phyloP scores from a whole-genome alignment of 2,329 filamentous ascomycete genomes.

The Colletotrichum sidae region DNA sequence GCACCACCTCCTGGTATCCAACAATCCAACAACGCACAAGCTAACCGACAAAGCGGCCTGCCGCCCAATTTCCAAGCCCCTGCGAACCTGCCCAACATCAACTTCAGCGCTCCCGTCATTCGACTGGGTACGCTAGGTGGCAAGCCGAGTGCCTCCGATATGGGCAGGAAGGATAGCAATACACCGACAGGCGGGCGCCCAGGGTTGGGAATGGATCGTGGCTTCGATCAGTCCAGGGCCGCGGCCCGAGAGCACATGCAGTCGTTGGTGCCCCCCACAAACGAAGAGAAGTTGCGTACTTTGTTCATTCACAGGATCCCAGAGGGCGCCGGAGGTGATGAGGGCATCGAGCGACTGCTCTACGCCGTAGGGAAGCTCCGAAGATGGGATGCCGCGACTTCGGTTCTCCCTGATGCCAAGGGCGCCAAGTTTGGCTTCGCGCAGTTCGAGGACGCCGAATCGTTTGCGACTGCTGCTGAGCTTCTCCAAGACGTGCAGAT shows the following conservation, averaged over 20 bases:
- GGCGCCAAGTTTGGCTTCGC: constrained; percentile 93
- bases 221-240: constrained; percentile 74
- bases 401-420: constrained; percentile 74
- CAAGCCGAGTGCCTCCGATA: constrained; percentile 63
- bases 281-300: constrained; percentile 91
- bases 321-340: constrained; percentile 80
- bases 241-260: constrained; percentile 76
- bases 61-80: constrained; percentile 89
- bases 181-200: constrained; percentile 54
- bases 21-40: constrained; percentile 77
- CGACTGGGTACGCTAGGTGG: constrained; percentile 83
- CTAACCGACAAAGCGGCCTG: constrained; percentile 83
- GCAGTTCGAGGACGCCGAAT: constrained; percentile 92
- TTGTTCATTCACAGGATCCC: constrained; percentile 91
- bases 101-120: constrained; percentile 97
- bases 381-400: constrained; percentile 84
- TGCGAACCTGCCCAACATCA: constrained; percentile 94
- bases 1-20: constrained; percentile 82
- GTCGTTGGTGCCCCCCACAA: constrained; percentile 82
- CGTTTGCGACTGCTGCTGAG: constrained; percentile 85
- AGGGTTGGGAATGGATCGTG: constrained; percentile 71
- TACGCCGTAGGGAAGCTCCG: constrained; percentile 81
- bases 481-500: constrained; percentile 85
- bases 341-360: constrained; percentile 82
- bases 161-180: constrained; percentile 58